A percentile compares a stretch with the other conserved stretches of the same genome.
These are phyloP conservation scores for Globisporangium nodosum DNA, from an alignment of 352 stramenopile species.

Conservation along the genomic window DNA sequence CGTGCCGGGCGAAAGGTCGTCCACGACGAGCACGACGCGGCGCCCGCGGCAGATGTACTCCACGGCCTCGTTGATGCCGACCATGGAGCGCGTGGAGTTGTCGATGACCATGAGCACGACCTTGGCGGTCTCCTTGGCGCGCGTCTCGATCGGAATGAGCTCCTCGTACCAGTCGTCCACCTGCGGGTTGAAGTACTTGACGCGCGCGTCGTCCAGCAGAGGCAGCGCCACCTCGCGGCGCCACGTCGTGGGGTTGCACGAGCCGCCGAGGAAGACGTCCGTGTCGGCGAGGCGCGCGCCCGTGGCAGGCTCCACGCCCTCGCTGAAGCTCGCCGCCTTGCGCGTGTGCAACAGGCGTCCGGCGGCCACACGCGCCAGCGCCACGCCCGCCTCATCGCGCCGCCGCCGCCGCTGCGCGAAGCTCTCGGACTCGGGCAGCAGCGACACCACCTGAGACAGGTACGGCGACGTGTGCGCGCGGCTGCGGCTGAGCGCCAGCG, in stretches of 20 bases:
- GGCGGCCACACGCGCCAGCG: constrained; percentile 11
- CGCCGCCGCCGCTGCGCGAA: constrained; percentile 8
- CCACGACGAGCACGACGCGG: constrained; percentile 74
- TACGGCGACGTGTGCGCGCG: constrained; percentile 67
- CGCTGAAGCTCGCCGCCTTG: constrained; percentile 52
- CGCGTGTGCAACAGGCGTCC: constrained; percentile 17
- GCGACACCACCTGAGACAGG: constrained; percentile 29
- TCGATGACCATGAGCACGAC: constrained; percentile 87
- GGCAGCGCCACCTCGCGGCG: constrained; percentile 72
- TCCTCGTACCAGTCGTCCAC: constrained; percentile 87
- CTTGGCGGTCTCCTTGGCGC: constrained; percentile 76
- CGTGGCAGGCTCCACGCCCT: constrained; percentile 29
- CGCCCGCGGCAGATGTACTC: constrained; percentile 81
- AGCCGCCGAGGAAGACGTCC: constrained; percentile 79
- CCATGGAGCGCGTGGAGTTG: constrained; percentile 67
- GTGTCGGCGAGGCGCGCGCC: constrained; percentile 30
- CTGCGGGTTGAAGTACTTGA: constrained; percentile 87
- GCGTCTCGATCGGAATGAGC: constrained; percentile 75
- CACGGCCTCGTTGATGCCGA: constrained; percentile 85
- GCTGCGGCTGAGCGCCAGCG: constrained; percentile 34
- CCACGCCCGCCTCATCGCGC: constrained; percentile 12
- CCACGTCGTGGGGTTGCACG: constrained; percentile 89
- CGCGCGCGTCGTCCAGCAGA: constrained; percentile 48
- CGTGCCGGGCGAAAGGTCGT: constrained; percentile 54
- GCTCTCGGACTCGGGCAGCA: constrained; percentile 14